A percentile compares a stretch with the other conserved stretches of the same genome.
Conservation (phyloP, 2,329 filamentous ascomycete genomes). For the Alternaria ethzedia region DNA sequence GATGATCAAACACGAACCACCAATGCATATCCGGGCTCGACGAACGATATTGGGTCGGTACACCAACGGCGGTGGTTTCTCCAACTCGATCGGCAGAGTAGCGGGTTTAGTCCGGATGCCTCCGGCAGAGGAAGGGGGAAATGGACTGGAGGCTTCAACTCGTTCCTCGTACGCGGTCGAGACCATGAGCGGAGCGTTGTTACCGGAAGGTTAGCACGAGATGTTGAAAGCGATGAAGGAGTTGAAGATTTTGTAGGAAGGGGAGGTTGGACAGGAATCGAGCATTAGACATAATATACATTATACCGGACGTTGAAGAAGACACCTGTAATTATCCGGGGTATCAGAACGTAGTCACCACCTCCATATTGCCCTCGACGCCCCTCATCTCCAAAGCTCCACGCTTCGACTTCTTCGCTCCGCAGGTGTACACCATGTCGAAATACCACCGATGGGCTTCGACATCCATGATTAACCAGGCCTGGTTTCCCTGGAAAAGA, state of each 20-base stretch:
- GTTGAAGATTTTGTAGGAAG: neutral
- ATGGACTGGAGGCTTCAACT: neutral
- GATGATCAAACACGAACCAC: constrained; percentile 57
- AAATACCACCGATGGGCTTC: constrained; percentile 49
- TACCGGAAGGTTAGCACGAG: neutral
- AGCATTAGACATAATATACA: neutral
- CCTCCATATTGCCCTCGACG: constrained; percentile 12
- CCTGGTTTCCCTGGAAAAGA: constrained; percentile 34
- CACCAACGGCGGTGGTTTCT: constrained; percentile 73
- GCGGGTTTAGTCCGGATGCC: constrained; percentile 59
- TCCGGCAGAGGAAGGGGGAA: neutral
- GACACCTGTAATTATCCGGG: too few species aligned
- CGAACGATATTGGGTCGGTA: constrained; percentile 69
- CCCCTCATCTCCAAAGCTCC: constrained; percentile 12
- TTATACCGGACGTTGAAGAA: neutral
- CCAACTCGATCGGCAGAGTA: constrained; percentile 64
- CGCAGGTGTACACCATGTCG: constrained; percentile 27
- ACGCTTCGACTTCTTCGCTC: constrained; percentile 16
- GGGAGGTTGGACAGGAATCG: neutral
- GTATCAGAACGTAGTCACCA: constrained; percentile 20
- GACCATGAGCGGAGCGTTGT: neutral
- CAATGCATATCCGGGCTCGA: constrained; percentile 71
- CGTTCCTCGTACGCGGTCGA: neutral
- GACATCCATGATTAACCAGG: constrained; percentile 37
- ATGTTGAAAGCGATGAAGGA: neutral